phyloP scores from a whole-genome alignment of 371 early-diverging fungal species.

The Mortierella sp. region DNA sequence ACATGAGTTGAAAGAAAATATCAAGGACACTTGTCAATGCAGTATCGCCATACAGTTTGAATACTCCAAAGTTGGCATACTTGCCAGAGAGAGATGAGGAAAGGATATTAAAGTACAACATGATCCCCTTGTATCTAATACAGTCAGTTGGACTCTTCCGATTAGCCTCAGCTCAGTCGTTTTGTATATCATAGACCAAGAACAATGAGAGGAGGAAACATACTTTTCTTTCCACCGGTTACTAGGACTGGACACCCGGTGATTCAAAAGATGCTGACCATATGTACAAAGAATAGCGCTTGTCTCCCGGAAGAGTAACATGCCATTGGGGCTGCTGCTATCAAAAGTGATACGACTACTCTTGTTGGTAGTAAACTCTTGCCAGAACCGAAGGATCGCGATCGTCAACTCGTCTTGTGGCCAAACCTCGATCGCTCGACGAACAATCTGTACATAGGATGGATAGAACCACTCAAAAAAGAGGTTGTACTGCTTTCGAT shows the following conservation, averaged over 20 bases:
- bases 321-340: constrained; percentile 86
- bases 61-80: constrained; percentile 94
- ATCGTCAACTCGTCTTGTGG: constrained; percentile 72
- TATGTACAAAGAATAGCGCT: constrained; percentile 51
- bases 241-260: constrained; percentile 17
- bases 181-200: neutral
- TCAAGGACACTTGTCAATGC: constrained; percentile 79
- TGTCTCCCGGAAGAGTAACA: constrained; percentile 90
- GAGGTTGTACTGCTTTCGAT: constrained; percentile 67
- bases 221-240: constrained; percentile 46
- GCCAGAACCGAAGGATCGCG: constrained; percentile 77
- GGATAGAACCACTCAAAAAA: constrained; percentile 92
- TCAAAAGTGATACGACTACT: constrained; percentile 88
- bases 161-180: neutral
- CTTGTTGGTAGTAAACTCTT: constrained; percentile 84
- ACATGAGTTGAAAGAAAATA: constrained; percentile 76
- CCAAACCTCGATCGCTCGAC: constrained; percentile 78
- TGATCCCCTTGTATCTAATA: constrained; percentile 80
- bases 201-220: constrained; percentile 4
- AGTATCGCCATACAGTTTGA: constrained; percentile 89
- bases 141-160: too few species aligned
- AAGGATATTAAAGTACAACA: constrained; percentile 80
- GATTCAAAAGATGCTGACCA: constrained; percentile 37
- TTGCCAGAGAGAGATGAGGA: constrained; percentile 78
- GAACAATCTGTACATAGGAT: constrained; percentile 68